phyloP scores from a whole-genome alignment of 495 filamentous ascomycete genomes.

The Penicillium egyptiacum region DNA sequence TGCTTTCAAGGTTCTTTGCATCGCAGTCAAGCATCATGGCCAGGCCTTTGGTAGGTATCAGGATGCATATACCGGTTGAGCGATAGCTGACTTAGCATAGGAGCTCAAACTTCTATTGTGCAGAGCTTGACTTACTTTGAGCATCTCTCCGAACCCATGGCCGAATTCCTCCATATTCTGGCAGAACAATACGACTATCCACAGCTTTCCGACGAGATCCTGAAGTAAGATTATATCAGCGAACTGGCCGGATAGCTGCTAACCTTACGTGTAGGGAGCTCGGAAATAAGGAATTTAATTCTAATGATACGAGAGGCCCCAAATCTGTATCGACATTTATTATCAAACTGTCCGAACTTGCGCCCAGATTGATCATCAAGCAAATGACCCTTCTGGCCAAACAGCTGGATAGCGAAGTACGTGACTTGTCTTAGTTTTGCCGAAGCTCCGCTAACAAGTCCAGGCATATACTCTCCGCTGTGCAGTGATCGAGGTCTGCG shows the following conservation, averaged over 20 bases:
- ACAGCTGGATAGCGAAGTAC: constrained; percentile 88
- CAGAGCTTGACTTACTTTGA: constrained; percentile 98
- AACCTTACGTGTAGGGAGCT: constrained; percentile 61
- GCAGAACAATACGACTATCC: constrained; percentile 97
- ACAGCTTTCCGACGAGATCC: constrained; percentile 89
- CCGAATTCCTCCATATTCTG: constrained; percentile 94
- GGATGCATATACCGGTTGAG: background rate
- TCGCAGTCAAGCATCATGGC: constrained; percentile 96
- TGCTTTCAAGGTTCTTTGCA: constrained; percentile 92
- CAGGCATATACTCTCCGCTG: constrained; percentile 91
- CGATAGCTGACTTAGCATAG: constrained; percentile 46
- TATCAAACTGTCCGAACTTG: constrained; percentile 91
- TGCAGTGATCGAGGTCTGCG: constrained; percentile 95
- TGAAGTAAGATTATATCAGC: constrained; percentile 49
- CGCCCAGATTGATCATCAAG: constrained; percentile 89
- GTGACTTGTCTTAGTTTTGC: background rate
- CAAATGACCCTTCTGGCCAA: constrained; percentile 94
- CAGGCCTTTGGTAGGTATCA: constrained; percentile 82
- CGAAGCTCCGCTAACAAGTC: background rate
- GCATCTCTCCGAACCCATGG: constrained; percentile 97
- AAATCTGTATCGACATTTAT: constrained; percentile 99
- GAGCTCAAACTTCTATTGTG: constrained; percentile 95
- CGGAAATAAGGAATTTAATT: constrained; percentile 96
- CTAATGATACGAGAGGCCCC: constrained; percentile 89
- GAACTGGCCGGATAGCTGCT: constrained; percentile 6